These are phyloP conservation scores for Phtheirospermum japonicum DNA, from an alignment of 257 asterid genomes.

Conservation along the genomic window DNA sequence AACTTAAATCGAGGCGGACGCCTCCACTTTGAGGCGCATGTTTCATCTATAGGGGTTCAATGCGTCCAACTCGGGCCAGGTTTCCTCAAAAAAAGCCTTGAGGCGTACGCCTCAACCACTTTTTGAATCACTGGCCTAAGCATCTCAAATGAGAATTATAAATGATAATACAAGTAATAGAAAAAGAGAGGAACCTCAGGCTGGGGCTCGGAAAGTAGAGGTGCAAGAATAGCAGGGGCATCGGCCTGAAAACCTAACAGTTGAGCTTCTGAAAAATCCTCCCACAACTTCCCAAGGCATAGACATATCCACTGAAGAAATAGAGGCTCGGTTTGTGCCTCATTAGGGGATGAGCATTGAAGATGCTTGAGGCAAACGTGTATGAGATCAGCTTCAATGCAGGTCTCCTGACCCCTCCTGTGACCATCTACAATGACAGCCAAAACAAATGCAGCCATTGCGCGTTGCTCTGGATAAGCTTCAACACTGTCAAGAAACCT, in stretches of 20 bases:
- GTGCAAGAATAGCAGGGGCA: slow-evolving; percentile 79
- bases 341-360: slow-evolving; percentile 69
- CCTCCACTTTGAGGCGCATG: too few species aligned
- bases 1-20: too few species aligned
- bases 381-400: slow-evolving; percentile 77
- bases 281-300: slow-evolving; percentile 97
- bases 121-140: too few species aligned
- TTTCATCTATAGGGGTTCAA: too few species aligned
- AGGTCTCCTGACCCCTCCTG: slow-evolving; percentile 90
- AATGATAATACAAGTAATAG: slow-evolving; percentile 4
- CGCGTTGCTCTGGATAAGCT: slow-evolving; percentile 98
- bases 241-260: slow-evolving; percentile 75
- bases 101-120: too few species aligned
- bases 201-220: slow-evolving; percentile 91
- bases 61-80: too few species aligned
- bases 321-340: slow-evolving; percentile 83
- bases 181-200: slow-evolving; percentile 69
- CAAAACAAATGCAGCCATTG: slow-evolving; percentile 99
- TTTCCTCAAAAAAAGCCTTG: too few species aligned
- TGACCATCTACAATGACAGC: slow-evolving; percentile 98
- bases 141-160: not conserved
- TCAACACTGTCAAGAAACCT: slow-evolving; percentile 91
- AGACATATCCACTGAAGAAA: slow-evolving; percentile 98
- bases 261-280: slow-evolving; percentile 90
- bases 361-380: slow-evolving; percentile 84